Percentiles rank a stretch among this genome's conserved stretches.
These are phyloP conservation scores for Naumovozyma castellii DNA, from an alignment of 805 yeast genomes.

Conservation along the genomic window DNA sequence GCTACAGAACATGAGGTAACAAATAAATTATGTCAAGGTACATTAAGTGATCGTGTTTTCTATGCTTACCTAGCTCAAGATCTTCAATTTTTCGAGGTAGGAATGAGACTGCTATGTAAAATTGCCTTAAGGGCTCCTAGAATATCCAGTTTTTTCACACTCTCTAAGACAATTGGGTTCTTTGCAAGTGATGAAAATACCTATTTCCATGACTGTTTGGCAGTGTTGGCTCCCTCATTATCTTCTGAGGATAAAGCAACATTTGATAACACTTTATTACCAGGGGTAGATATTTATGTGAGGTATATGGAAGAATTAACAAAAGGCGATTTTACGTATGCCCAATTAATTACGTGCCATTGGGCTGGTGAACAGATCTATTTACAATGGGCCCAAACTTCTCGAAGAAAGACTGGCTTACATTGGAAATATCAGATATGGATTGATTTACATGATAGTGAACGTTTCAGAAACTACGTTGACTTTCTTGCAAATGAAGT, in stretches of 20 bases:
- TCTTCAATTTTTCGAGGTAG: constrained; percentile 36
- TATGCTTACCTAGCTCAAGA: constrained; percentile 42
- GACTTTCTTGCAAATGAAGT: constrained; percentile 37
- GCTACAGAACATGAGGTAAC: constrained; percentile 36
- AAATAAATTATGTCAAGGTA: constrained; percentile 38
- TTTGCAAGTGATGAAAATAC: constrained; percentile 40
- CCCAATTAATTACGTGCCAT: constrained; percentile 35
- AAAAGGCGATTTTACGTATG: constrained; percentile 28
- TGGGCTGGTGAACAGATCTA: constrained; percentile 44
- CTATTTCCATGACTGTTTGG: constrained; percentile 34
- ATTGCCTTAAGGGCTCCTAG: constrained; percentile 37
- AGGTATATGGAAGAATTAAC: constrained; percentile 29
- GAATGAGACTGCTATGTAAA: constrained; percentile 37
- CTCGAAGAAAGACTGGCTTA: constrained; percentile 26
- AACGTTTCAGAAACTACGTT: constrained; percentile 40
- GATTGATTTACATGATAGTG: constrained; percentile 44
- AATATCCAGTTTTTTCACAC: constrained; percentile 28
- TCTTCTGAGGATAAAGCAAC: constrained; percentile 10
- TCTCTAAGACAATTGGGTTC: constrained; percentile 45
- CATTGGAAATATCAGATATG: constrained; percentile 42
- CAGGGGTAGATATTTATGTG: constrained; percentile 33
- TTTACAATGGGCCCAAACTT: constrained; percentile 42
- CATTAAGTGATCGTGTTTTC: constrained; percentile 34
- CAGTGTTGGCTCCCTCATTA: constrained; percentile 15
- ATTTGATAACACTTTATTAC: constrained; percentile 10